These are phyloP conservation scores for Penicillium desertorum DNA, from an alignment of 495 filamentous ascomycete species.

Conservation along the genomic window DNA sequence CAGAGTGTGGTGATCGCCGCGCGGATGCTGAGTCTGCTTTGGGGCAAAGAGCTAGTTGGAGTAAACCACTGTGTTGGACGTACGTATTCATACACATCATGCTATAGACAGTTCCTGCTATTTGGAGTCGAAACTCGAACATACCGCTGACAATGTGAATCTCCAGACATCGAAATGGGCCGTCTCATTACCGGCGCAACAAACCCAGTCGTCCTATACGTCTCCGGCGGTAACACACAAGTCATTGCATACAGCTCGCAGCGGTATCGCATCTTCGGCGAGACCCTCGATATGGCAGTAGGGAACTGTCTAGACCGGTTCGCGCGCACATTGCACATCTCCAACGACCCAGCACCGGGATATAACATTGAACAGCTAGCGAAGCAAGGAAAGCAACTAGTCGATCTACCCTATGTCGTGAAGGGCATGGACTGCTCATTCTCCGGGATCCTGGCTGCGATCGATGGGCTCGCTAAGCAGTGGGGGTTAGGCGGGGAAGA, in stretches of 20 bases:
- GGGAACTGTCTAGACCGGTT: constrained; percentile 98
- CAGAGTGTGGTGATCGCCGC: constrained; percentile 84
- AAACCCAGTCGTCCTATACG: constrained; percentile 96
- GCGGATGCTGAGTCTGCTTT: constrained; percentile 77
- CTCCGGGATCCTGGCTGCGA: constrained; percentile 79
- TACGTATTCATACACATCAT: constrained; percentile 37
- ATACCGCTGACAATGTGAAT: constrained; percentile 13
- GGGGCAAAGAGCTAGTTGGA: constrained; percentile 82
- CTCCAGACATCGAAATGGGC: constrained; percentile 89
- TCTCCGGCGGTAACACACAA: constrained; percentile 95
- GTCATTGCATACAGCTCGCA: constrained; percentile 95
- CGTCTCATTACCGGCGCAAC: constrained; percentile 83
- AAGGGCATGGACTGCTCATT: constrained; percentile 99
- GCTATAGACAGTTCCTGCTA: neutral
- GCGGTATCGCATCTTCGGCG: constrained; percentile 95
- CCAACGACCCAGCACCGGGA: constrained; percentile 93
- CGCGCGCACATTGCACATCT: constrained; percentile 82
- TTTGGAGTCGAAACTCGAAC: neutral
- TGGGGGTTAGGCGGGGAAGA: constrained; percentile 50
- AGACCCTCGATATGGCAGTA: constrained; percentile 95
- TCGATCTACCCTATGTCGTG: constrained; percentile 92
- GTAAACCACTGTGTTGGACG: constrained; percentile 98
- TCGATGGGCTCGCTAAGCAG: constrained; percentile 72
- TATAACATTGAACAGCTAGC: constrained; percentile 98
- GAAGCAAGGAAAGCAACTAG: constrained; percentile 67